Evolutionary conservation across 2,329 filamentous ascomycete genomes (phyloP).

Genomic region (Byssochlamys sp.): DNA sequence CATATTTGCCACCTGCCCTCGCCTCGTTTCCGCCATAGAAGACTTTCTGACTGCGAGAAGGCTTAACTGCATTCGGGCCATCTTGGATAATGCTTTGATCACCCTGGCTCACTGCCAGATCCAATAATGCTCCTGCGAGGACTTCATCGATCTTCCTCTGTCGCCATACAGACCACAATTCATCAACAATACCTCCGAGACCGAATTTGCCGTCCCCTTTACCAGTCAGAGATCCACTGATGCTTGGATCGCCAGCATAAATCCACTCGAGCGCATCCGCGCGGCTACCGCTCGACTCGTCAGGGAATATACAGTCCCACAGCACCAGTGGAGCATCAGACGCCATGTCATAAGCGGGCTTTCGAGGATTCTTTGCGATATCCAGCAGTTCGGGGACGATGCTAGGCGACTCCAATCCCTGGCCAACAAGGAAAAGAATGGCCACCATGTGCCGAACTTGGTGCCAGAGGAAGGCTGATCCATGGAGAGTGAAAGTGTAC

Average conservation of each 20-base stretch:
- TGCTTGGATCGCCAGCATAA: constrained; percentile 59
- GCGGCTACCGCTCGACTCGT: constrained; percentile 35
- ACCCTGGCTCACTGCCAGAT: constrained; percentile 44
- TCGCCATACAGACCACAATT: constrained; percentile 75
- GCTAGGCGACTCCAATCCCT: constrained; percentile 68
- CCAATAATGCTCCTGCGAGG: constrained; percentile 63
- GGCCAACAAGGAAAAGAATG: constrained; percentile 82
- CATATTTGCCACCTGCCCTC: constrained; percentile 48
- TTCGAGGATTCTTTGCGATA: constrained; percentile 57
- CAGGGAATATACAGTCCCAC: constrained; percentile 88
- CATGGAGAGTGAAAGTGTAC: constrained; percentile 80
- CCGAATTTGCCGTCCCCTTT: constrained; percentile 54
- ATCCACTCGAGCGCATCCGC: constrained; percentile 66
- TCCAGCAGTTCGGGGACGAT: constrained; percentile 69
- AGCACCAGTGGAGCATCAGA: constrained; percentile 81
- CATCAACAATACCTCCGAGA: constrained; percentile 57
- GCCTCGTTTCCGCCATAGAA: constrained; percentile 51
- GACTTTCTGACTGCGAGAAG: constrained; percentile 39
- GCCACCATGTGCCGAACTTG: constrained; percentile 93
- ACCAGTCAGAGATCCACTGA: constrained; percentile 27
- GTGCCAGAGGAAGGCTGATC: constrained; percentile 93
- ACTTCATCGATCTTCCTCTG: constrained; percentile 82
- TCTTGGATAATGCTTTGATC: constrained; percentile 22
- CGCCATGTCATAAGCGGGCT: constrained; percentile 83
- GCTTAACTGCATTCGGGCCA: constrained; percentile 15